Conservation (phyloP, 208 protist genomes). For the Leishmania turanica region DNA sequence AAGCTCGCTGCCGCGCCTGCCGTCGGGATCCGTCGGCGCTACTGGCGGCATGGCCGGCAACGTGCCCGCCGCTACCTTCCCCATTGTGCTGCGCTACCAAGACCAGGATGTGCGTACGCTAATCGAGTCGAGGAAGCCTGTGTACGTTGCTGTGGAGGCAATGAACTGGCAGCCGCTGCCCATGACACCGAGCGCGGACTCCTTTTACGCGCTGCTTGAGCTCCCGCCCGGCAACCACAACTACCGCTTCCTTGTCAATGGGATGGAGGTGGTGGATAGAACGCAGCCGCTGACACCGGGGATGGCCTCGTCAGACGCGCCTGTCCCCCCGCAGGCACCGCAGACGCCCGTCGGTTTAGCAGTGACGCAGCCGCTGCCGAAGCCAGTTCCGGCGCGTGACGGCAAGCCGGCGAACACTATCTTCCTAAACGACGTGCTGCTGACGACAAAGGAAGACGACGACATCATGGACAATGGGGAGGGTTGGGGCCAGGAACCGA, state of each 20-base stretch:
- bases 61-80: slow-evolving; percentile 41
- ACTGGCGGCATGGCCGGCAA: neutral
- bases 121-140: slow-evolving; percentile 38
- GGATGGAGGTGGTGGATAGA: slow-evolving; percentile 70
- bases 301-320: slow-evolving; percentile 2
- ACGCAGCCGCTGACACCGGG: slow-evolving; percentile 65
- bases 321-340: slow-evolving; percentile 16
- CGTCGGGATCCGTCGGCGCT: slow-evolving; percentile 4
- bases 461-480: slow-evolving; percentile 79
- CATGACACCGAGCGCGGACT: slow-evolving; percentile 85
- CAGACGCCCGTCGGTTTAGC: slow-evolving; percentile 6
- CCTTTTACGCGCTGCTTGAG: slow-evolving; percentile 85
- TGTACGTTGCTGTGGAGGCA: slow-evolving; percentile 71
- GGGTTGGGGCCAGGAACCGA: slow-evolving; percentile 81
- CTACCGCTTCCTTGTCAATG: slow-evolving; percentile 83
- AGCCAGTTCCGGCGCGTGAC: slow-evolving; percentile 38
- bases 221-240: slow-evolving; percentile 77
- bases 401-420: slow-evolving; percentile 69
- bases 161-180: slow-evolving; percentile 70
- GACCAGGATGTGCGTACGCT: slow-evolving; percentile 65
- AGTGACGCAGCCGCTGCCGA: slow-evolving; percentile 32
- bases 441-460: slow-evolving; percentile 78
- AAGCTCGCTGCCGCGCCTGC: slow-evolving; percentile 15
- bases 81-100: slow-evolving; percentile 79
- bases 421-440: slow-evolving; percentile 71